These are phyloP conservation scores for Fusarium devonianum DNA, from an alignment of 2,329 filamentous ascomycete species.

Conservation along the genomic window DNA sequence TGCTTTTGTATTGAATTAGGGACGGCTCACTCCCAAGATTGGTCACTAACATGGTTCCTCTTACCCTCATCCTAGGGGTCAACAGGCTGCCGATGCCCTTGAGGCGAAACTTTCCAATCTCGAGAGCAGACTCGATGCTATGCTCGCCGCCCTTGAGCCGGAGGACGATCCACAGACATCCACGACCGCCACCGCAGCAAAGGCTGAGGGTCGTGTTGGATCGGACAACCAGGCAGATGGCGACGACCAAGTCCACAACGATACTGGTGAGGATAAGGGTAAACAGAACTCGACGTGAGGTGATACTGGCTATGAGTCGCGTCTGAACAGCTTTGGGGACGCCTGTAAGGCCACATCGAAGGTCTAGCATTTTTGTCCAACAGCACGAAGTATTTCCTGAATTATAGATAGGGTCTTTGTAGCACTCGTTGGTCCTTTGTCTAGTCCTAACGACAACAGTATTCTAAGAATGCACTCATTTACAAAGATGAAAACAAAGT, in stretches of 20 bases:
- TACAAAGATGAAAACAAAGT: too few relatives aligned
- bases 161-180: conserved; percentile 12
- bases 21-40: conserved; percentile 1
- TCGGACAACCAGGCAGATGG: not conserved
- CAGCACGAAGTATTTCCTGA: too few relatives aligned
- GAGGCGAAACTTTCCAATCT: conserved; percentile 61
- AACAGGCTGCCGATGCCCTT: conserved; percentile 60
- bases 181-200: conserved; percentile 1
- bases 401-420: too few relatives aligned
- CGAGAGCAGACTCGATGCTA: conserved; percentile 62
- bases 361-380: too few relatives aligned
- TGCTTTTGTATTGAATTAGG: not conserved
- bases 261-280: conserved; percentile 4
- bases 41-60: conserved; percentile 26
- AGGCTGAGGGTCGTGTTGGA: not conserved
- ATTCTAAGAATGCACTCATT: too few relatives aligned
- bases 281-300: conserved; percentile 14
- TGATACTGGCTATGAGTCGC: too few relatives aligned
- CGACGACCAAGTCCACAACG: conserved; percentile 4
- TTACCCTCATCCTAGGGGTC: conserved; percentile 52
- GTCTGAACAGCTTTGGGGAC: too few relatives aligned
- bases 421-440: not conserved
- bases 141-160: conserved; percentile 58
- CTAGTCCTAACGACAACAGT: too few relatives aligned
- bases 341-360: too few relatives aligned